phyloP scores from a whole-genome alignment of 1,284 basidiomycete species.

The Inonotus obliquus region DNA sequence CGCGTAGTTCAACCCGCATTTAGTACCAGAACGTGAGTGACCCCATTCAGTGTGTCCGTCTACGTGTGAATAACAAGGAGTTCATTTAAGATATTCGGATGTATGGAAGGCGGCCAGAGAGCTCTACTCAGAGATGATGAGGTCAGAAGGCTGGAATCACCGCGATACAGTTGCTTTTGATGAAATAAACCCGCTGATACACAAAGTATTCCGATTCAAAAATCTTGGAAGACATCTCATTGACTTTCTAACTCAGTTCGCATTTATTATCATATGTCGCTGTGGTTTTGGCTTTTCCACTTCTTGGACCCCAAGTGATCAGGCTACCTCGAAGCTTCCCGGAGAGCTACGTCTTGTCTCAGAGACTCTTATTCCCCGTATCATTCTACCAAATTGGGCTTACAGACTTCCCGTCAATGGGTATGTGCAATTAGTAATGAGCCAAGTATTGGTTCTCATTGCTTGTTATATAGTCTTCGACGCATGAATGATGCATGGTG shows the following conservation, averaged over 20 bases:
- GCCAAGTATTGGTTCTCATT: not conserved
- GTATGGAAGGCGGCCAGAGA: conserved; percentile 41
- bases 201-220: conserved; percentile 32
- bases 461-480: not conserved
- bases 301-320: conserved; percentile 31
- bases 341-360: not conserved
- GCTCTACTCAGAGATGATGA: conserved; percentile 42
- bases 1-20: conserved; percentile 47
- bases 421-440: not conserved
- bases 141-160: conserved; percentile 37
- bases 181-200: conserved; percentile 36
- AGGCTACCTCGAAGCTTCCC: not conserved
- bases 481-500: not conserved
- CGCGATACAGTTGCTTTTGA: conserved; percentile 35
- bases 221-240: not conserved
- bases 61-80: too few relatives aligned
- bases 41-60: not conserved
- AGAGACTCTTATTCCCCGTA: not conserved
- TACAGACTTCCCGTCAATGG: not conserved
- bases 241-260: conserved; percentile 30
- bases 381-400: not conserved
- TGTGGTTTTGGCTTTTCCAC: conserved; percentile 50
- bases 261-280: conserved; percentile 43
- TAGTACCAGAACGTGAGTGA: conserved; percentile 36
- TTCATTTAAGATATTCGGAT: conserved; percentile 33